Base-by-base conservation (phyloP, 148 eudicot species). In the Rhododendron vialii region DNA sequence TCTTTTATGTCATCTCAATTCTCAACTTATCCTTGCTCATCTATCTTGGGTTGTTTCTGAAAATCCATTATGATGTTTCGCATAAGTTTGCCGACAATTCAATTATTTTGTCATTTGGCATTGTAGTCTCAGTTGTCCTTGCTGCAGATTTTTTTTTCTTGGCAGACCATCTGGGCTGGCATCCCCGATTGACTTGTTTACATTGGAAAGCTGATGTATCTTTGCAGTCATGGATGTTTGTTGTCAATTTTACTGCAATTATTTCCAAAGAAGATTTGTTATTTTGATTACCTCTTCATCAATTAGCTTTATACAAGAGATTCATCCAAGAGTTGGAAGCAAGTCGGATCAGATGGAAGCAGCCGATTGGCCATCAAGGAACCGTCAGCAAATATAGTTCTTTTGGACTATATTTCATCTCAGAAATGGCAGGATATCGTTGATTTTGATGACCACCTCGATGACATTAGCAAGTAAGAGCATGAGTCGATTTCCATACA, bases 371-470 rank as follows among this genome's bases (percentile, higher is more conserved):
- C 81, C 63, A 76, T 91, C 85, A 94, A 92, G 85, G 95, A 95
- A 90, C 98, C 96, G 57, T 89, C 98, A 45, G 96, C 98, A 43
- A 95, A 95, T 89, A 59, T 91, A n/a, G 89, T 95, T 43, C 91
- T 95, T 15, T 76, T 89, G 91, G 98, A 95, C 89, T 94, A 88
- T 78, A 90, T 94, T 82, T 91, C 96, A 53, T 91, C 98, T 47
- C 88, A 87, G 85, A 94, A 93, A 89, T 92, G 94, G 96, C 88
- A 90, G 88, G 90, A 92, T 59, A 91, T 96, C 14, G 86, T 90
- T 28, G 98, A 96, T 87, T 96, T 95, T 90, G 96, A 96, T 87
- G 98, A 96, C 90, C 98, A 96, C 90, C 95, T 96, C 20, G 91
- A 96, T 84, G 95, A 96, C 91, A 93, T 96, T 82, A 94, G 92